Evolutionary conservation across 768 basidiomycete genomes (phyloP).

Genomic region (Calvatia gigantea): DNA sequence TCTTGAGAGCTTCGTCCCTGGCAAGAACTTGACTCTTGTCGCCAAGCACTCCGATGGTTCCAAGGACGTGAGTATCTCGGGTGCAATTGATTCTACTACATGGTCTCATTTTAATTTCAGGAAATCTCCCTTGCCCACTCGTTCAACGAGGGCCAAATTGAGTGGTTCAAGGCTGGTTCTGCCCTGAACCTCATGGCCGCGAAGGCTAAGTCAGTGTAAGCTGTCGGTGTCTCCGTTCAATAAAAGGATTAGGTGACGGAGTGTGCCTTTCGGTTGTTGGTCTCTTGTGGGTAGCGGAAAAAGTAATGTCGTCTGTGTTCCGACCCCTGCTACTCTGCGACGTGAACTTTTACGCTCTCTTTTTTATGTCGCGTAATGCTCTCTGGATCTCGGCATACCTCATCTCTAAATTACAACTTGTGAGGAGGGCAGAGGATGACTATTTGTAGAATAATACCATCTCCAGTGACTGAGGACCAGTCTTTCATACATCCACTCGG

Average conservation of each 20-base stretch:
- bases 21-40: conserved; percentile 83
- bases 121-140: conserved; percentile 83
- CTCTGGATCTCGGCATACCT: background rate
- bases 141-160: conserved; percentile 96
- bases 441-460: background rate
- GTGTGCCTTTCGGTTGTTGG: background rate
- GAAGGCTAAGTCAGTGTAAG: conserved; percentile 40
- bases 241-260: background rate
- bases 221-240: background rate
- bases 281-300: background rate
- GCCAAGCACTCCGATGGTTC: conserved; percentile 82
- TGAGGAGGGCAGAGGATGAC: background rate
- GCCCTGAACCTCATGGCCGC: conserved; percentile 86
- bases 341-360: background rate
- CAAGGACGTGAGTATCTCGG: conserved; percentile 46
- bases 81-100: background rate
- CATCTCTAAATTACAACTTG: background rate
- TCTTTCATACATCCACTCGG: background rate
- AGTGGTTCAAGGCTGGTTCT: conserved; percentile 98
- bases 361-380: background rate
- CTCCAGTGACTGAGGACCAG: background rate
- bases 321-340: background rate
- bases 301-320: background rate
- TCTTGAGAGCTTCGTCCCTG: conserved; percentile 84
- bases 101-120: conserved; percentile 21